Percentiles rank a stretch among this genome's conserved stretches.
Evolutionary conservation across 129 eudicot species (phyloP).

Genomic region (Sambucus nigra): DNA sequence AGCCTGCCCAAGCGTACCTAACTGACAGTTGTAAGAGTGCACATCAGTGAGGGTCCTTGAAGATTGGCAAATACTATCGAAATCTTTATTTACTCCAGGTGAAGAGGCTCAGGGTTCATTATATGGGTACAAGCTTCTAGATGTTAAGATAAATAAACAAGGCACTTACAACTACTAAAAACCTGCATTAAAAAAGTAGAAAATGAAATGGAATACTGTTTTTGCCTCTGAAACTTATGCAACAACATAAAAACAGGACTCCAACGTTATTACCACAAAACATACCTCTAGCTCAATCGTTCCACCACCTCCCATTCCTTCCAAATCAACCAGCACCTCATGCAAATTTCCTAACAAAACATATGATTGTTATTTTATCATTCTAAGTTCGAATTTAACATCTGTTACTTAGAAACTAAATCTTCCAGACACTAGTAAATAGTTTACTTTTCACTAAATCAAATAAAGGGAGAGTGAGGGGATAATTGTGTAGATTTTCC

Average conservation of each 20-base stretch:
- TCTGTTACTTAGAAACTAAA: background rate
- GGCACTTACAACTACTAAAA: background rate
- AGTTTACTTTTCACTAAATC: background rate
- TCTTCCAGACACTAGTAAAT: background rate
- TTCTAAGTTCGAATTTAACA: background rate
- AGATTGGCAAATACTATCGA: background rate
- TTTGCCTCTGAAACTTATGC: slow-evolving; percentile 1
- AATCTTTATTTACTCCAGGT: background rate
- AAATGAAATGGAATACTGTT: background rate
- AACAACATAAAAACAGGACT: background rate
- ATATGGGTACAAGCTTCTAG: background rate
- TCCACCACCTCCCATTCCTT: slow-evolving; percentile 99
- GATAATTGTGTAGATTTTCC: background rate
- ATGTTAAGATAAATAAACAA: background rate
- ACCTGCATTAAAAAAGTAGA: background rate
- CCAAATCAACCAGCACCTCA: slow-evolving; percentile 82
- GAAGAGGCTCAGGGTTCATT: background rate
- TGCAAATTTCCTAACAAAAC: slow-evolving; percentile 59
- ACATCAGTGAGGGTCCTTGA: too few relatives aligned
- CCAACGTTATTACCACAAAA: slow-evolving; percentile 9
- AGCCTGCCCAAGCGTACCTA: too few relatives aligned
- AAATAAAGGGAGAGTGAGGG: background rate
- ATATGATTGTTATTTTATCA: slow-evolving; percentile 5
- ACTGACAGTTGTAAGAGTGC: too few relatives aligned
- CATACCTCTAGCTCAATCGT: slow-evolving; percentile 84